Evolutionary conservation across 2,329 filamentous ascomycete genomes (phyloP).

Genomic region (Diaporthe sp.): DNA sequence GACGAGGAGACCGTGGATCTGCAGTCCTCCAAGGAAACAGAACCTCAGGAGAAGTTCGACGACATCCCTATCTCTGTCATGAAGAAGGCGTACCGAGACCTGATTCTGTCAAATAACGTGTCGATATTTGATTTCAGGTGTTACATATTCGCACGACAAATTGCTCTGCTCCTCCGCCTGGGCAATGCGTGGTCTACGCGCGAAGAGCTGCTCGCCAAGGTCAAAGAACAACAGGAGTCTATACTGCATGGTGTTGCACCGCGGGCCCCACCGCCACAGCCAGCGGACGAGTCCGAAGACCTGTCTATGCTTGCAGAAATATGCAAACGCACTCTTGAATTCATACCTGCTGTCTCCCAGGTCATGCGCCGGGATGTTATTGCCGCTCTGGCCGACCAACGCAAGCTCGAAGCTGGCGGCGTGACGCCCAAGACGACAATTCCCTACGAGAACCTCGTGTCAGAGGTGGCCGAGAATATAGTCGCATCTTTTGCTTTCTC

Average conservation of each 20-base stretch:
- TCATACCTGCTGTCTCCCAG: slow-evolving; percentile 84
- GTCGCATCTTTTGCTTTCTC: slow-evolving; percentile 85
- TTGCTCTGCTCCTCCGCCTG: slow-evolving; percentile 83
- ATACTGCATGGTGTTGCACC: slow-evolving; percentile 71
- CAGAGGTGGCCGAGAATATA: slow-evolving; percentile 77
- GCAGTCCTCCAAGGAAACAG: slow-evolving; percentile 49
- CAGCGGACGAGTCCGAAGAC: slow-evolving; percentile 77
- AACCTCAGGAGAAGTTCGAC: slow-evolving; percentile 58
- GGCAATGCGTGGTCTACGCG: slow-evolving; percentile 79
- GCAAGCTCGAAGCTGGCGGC: slow-evolving; percentile 55
- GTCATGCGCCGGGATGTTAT: slow-evolving; percentile 85
- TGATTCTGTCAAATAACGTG: slow-evolving; percentile 94
- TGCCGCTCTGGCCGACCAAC: slow-evolving; percentile 66
- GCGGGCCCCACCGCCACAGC: slow-evolving; percentile 61
- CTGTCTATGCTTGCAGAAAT: slow-evolving; percentile 87
- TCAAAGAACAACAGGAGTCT: slow-evolving; percentile 73
- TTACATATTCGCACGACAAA: slow-evolving; percentile 93
- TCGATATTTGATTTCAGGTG: slow-evolving; percentile 96
- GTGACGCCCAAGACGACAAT: slow-evolving; percentile 41
- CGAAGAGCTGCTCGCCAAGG: slow-evolving; percentile 73
- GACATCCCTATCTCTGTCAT: slow-evolving; percentile 74
- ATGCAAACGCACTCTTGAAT: slow-evolving; percentile 85
- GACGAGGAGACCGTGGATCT: slow-evolving; percentile 53
- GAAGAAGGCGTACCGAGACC: slow-evolving; percentile 88
- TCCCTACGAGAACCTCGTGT: slow-evolving; percentile 53